A percentile compares a stretch with the other conserved stretches of the same genome.
phyloP scores from a whole-genome alignment of 352 stramenopile genomes.

The Saprolegnia diclina region DNA sequence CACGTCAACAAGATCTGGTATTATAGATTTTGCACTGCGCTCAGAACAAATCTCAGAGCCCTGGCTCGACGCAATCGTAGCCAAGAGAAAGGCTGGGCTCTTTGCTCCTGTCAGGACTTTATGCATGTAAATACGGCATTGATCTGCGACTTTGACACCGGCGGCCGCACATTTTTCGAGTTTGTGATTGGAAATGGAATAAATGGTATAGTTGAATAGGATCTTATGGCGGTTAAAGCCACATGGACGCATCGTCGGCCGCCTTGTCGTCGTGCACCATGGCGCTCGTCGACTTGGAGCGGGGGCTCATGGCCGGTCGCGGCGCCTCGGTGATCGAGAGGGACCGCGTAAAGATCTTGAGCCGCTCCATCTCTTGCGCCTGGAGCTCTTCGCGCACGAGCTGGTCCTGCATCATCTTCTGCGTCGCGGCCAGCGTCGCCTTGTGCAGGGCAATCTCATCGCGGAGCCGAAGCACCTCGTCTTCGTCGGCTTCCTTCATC shows the following conservation, averaged over 20 bases:
- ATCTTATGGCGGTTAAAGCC: constrained; percentile 7
- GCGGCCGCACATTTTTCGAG: no score
- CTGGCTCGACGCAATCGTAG: no score
- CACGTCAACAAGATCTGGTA: neutral
- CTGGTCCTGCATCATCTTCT: constrained; percentile 22
- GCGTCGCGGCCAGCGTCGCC: constrained; percentile 6
- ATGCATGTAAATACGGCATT: no score
- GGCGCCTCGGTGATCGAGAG: neutral
- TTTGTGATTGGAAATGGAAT: no score
- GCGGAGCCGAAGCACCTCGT: constrained; percentile 14
- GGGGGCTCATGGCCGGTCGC: neutral
- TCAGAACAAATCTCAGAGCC: no score
- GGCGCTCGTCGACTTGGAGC: neutral
- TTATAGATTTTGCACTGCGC: no score
- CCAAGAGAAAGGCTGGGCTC: no score
- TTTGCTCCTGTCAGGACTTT: no score
- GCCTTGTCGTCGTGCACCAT: neutral
- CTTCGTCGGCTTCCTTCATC: constrained; percentile 10
- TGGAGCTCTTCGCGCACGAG: constrained; percentile 1
- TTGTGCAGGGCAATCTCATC: constrained; percentile 18
- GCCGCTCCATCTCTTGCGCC: constrained; percentile 1
- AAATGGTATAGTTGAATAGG: neutral
- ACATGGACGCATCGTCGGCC: constrained; percentile 1
- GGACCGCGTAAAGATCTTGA: constrained; percentile 1
- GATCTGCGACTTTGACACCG: no score